Evolutionary conservation across 2,329 filamentous ascomycete genomes (phyloP).

Genomic region (Paecilomyces niveus): DNA sequence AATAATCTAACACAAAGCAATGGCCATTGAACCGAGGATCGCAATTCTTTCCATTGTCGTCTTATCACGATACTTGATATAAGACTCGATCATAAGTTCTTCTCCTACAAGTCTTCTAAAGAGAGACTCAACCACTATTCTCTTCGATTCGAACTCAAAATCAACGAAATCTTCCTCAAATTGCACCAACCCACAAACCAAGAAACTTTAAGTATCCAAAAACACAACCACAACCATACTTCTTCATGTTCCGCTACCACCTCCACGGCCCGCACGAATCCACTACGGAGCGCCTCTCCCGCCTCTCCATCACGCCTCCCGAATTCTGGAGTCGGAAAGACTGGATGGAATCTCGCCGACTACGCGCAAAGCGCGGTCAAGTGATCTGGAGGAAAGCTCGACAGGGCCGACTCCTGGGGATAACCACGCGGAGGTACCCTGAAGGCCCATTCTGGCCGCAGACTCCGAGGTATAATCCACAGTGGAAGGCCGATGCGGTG

Average conservation of each 20-base stretch:
- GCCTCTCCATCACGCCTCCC: conserved; percentile 6
- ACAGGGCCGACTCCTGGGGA: not conserved
- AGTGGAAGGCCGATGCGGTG: not conserved
- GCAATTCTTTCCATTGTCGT: too few species aligned
- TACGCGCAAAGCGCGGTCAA: conserved; percentile 1
- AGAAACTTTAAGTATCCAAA: not conserved
- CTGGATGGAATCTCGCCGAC: conserved; percentile 8
- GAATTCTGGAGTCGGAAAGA: conserved; percentile 11
- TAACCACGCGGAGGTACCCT: not conserved
- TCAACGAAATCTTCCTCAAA: not conserved
- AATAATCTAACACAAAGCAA: too few species aligned
- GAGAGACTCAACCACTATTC: not conserved
- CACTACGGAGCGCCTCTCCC: not conserved
- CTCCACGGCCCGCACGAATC: not conserved
- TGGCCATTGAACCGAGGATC: not conserved
- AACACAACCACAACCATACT: not conserved
- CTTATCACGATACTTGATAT: too few species aligned
- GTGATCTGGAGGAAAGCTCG: not conserved
- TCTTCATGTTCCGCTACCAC: not conserved
- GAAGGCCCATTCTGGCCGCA: conserved; percentile 8
- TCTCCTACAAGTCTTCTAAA: not conserved
- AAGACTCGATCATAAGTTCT: not conserved
- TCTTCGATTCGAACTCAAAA: not conserved
- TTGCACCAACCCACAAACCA: not conserved
- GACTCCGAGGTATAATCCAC: conserved; percentile 2